Evolutionary conservation across 208 protist species (phyloP).

Genomic region (Trichomonas gallinae): DNA sequence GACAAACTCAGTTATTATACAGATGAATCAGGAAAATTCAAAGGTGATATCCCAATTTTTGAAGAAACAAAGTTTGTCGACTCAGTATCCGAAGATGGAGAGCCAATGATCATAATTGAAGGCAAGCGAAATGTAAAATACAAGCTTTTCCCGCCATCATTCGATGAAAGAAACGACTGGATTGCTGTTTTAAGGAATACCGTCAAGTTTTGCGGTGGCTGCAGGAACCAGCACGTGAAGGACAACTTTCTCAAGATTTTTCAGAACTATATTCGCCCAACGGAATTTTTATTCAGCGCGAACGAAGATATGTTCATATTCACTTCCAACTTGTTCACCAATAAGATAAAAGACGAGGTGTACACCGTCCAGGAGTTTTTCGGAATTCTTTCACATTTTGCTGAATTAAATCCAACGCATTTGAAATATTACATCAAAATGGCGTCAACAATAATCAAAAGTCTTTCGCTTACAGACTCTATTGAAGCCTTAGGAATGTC

Average conservation of each 20-base stretch:
- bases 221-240: neutral
- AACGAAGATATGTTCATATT: neutral
- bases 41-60: neutral
- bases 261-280: neutral
- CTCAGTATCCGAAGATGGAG: neutral
- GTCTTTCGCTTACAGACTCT: neutral
- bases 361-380: neutral
- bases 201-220: neutral
- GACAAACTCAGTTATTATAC: neutral
- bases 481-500: neutral
- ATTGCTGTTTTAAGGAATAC: neutral
- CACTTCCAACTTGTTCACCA: neutral
- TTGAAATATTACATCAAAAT: neutral
- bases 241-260: neutral
- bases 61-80: neutral
- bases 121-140: neutral
- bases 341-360: neutral
- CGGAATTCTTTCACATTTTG: neutral
- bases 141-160: neutral
- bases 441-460: neutral
- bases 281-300: neutral
- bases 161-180: neutral
- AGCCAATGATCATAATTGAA: neutral
- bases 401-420: neutral
- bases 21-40: neutral